Evolutionary conservation across 768 basidiomycete genomes (phyloP).

Genomic region (Termitomyces sp.): DNA sequence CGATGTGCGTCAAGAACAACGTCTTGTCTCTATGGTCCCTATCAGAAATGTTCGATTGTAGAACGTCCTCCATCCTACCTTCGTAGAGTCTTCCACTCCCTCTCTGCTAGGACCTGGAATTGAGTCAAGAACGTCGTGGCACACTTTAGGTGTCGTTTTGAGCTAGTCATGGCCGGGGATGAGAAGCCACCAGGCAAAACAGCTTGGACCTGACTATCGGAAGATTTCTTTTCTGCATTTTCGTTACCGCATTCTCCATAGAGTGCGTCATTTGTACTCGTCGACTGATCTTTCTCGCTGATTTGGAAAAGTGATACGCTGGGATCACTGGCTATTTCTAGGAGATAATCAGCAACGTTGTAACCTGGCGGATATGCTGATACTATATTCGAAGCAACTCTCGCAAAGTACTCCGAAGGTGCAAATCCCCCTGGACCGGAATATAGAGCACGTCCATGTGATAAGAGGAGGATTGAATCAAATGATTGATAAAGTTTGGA

Average conservation of each 20-base stretch:
- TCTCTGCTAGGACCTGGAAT: constrained; percentile 70
- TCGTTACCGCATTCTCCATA: background rate
- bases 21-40: constrained; percentile 65
- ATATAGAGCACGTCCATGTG: constrained; percentile 75
- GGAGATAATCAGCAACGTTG: constrained; percentile 88
- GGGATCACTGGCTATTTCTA: constrained; percentile 79
- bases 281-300: constrained; percentile 1
- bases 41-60: background rate
- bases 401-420: constrained; percentile 64
- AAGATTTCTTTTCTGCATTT: constrained; percentile 4
- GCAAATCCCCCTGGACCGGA: constrained; percentile 69
- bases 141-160: constrained; percentile 31
- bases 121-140: constrained; percentile 87
- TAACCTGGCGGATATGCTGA: constrained; percentile 70
- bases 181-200: background rate
- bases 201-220: constrained; percentile 6
- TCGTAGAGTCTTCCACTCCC: constrained; percentile 81
- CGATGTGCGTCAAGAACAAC: constrained; percentile 74
- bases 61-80: constrained; percentile 33
- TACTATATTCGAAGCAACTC: constrained; percentile 30
- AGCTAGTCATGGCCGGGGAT: constrained; percentile 1
- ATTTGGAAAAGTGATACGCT: constrained; percentile 42
- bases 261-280: background rate
- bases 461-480: constrained; percentile 72
- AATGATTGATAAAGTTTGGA: constrained; percentile 85